Conservation (phyloP, 495 filamentous ascomycete species). For the Penicillium fimorum region DNA sequence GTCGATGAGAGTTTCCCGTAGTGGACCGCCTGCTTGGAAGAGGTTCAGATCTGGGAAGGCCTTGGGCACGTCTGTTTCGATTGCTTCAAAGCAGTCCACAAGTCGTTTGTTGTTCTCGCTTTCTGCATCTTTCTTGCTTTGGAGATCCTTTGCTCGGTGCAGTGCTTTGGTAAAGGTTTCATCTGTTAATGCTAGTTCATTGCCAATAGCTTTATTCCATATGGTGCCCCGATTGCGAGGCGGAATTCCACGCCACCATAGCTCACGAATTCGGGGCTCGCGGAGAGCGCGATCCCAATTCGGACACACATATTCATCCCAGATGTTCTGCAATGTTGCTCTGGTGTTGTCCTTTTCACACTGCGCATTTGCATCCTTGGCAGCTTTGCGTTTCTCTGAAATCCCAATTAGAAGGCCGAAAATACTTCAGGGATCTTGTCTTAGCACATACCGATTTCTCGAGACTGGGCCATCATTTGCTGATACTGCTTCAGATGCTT, state of each 20-base stretch:
- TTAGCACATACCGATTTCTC: slow-evolving; percentile 60
- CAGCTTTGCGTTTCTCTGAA: slow-evolving; percentile 49
- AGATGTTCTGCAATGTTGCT: slow-evolving; percentile 64
- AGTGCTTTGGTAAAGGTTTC: slow-evolving; percentile 78
- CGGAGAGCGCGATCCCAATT: slow-evolving; percentile 75
- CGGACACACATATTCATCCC: slow-evolving; percentile 85
- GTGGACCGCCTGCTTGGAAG: slow-evolving; percentile 72
- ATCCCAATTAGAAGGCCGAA: not conserved
- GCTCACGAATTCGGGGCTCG: slow-evolving; percentile 75
- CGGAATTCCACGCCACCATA: slow-evolving; percentile 93
- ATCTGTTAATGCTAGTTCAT: slow-evolving; percentile 75
- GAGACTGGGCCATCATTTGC: slow-evolving; percentile 81
- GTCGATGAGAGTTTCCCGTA: slow-evolving; percentile 74
- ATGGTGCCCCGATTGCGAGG: slow-evolving; percentile 74
- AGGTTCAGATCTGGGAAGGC: slow-evolving; percentile 82
- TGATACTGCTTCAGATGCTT: slow-evolving; percentile 90
- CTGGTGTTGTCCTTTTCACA: slow-evolving; percentile 68
- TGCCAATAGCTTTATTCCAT: slow-evolving; percentile 87
- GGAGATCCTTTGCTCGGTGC: slow-evolving; percentile 66
- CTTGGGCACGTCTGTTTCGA: slow-evolving; percentile 64
- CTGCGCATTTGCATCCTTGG: slow-evolving; percentile 47
- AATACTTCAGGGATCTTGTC: not conserved
- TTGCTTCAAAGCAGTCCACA: slow-evolving; percentile 64
- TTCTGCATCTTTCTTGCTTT: slow-evolving; percentile 47
- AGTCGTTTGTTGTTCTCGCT: slow-evolving; percentile 49